Percentiles rank a stretch among this genome's conserved stretches.
These are phyloP conservation scores for Penstemon barbatus DNA, from an alignment of 257 asterid species.

Conservation along the genomic window DNA sequence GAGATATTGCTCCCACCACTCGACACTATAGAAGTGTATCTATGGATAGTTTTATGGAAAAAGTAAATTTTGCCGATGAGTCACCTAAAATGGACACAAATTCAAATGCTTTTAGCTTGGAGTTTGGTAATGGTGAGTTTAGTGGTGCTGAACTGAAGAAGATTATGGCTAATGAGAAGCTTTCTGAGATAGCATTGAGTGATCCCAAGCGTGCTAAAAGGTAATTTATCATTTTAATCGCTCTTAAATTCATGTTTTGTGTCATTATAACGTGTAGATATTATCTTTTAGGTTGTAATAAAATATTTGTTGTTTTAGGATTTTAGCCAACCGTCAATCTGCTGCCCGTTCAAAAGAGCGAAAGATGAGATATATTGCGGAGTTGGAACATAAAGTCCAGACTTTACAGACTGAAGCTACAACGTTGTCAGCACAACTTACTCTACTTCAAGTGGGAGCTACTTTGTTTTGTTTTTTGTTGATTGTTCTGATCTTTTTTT, in stretches of 20 bases:
- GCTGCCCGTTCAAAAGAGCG: slow-evolving; percentile 80
- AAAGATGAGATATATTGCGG: slow-evolving; percentile 67
- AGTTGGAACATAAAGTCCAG: slow-evolving; percentile 62
- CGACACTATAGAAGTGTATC: slow-evolving; percentile 66
- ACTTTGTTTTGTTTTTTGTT: neutral
- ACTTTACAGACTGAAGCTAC: slow-evolving; percentile 69
- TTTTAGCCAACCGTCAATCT: slow-evolving; percentile 72
- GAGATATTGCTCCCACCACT: slow-evolving; percentile 53
- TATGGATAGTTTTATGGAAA: slow-evolving; percentile 64
- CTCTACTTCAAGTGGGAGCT: slow-evolving; percentile 53
- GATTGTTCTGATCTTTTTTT: neutral
- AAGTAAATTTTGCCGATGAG: slow-evolving; percentile 49
- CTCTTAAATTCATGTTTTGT: neutral
- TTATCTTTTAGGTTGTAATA: slow-evolving; percentile 7
- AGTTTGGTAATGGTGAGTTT: slow-evolving; percentile 64
- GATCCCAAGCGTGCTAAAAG: slow-evolving; percentile 78
- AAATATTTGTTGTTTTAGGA: slow-evolving; percentile 34
- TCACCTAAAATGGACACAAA: slow-evolving; percentile 49
- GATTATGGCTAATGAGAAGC: slow-evolving; percentile 70
- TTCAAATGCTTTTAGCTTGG: slow-evolving; percentile 53
- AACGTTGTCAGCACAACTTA: slow-evolving; percentile 62
- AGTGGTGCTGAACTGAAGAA: slow-evolving; percentile 64
- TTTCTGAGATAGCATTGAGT: slow-evolving; percentile 59
- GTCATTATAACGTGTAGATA: neutral
- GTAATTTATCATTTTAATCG: slow-evolving; percentile 24